Base-by-base conservation (phyloP, 768 basidiomycete species). In the Psilocybe cubensis region DNA sequence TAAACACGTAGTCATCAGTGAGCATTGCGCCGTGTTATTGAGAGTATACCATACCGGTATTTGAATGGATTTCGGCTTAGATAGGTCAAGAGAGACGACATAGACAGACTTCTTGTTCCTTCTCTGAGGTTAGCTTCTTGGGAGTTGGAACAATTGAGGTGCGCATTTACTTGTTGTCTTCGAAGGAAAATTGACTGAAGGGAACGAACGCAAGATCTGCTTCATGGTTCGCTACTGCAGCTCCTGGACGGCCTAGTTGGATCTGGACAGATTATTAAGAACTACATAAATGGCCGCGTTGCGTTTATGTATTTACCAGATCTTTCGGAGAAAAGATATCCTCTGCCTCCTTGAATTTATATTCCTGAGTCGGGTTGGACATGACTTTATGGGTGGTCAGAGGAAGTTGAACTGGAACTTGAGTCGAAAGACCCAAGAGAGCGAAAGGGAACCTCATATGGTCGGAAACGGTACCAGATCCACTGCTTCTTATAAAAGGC, bases 51-150 rank as follows among this genome's bases (percentile, higher is more conserved):
- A 41, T 48, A 83, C 80, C 14, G 85, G 77, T 53, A 90, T 76
- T 58, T 86, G 76, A 35, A 87, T 67, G 1, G 85, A 79, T 53
- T 77, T 68, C 11, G 75, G 73, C 17, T 73, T 69, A 2, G 52
- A 49, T 1, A 82, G 78, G 52, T 83, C 82, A 54, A 92, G 74
- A 25, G 88, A 77, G 12, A 83, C 77, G 52, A 94, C 71, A 62
- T 80, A 80, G 53, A 92, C 77, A 9, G 83, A 85, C 66, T 88
- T 92, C 71, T 82, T 76, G 62, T 90, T 90, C 69, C 92, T 94
- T 59, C 3, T 48, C 41, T 4, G 56, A 42, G 18, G 21, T 47
- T 24, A 59, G 46, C 28, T 3, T 3, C 20, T 5, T 21, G 11
- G 12, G 27, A 43, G 28, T 17, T 46, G 28, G 25, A n/a, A 11